Conservation (phyloP, 306 rosid genomes). For the Adenanthera pavonina region DNA sequence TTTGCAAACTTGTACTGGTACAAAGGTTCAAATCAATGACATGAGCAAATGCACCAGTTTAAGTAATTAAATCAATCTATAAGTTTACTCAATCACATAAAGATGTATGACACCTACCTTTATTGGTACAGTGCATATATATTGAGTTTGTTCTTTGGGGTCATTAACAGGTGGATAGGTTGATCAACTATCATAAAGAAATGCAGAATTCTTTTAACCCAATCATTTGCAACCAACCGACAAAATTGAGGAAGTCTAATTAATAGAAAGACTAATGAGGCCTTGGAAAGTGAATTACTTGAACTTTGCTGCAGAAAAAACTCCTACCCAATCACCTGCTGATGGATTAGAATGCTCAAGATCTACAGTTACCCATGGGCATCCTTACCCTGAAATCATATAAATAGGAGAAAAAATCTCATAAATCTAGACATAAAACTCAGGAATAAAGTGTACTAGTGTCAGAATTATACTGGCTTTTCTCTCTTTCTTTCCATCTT, state of each 20-base stretch:
- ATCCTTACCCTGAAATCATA: conserved; percentile 70
- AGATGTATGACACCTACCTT: conserved; percentile 50
- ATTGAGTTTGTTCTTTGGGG: conserved; percentile 57
- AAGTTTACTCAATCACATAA: neutral
- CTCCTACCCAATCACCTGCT: conserved; percentile 69
- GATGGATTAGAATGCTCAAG: conserved; percentile 55
- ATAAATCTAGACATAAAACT: neutral
- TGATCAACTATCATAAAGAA: conserved; percentile 59
- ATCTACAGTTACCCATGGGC: conserved; percentile 59
- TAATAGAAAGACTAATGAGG: neutral
- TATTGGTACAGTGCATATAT: conserved; percentile 78
- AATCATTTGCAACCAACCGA: neutral
- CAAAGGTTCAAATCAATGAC: conserved; percentile 36
- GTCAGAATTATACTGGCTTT: too few species aligned
- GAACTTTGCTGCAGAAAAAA: conserved; percentile 79
- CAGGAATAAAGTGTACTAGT: neutral
- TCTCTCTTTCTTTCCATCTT: too few species aligned
- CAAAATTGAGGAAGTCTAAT: neutral
- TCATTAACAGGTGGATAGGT: conserved; percentile 58
- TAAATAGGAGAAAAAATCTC: neutral
- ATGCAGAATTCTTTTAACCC: neutral
- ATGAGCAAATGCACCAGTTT: conserved; percentile 27
- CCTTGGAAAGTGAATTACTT: conserved; percentile 51
- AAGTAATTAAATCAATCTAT: conserved; percentile 3
- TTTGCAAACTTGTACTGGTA: conserved; percentile 71